Evolutionary conservation across 2,329 filamentous ascomycete species (phyloP).

Genomic region (Capronia epimyces): DNA sequence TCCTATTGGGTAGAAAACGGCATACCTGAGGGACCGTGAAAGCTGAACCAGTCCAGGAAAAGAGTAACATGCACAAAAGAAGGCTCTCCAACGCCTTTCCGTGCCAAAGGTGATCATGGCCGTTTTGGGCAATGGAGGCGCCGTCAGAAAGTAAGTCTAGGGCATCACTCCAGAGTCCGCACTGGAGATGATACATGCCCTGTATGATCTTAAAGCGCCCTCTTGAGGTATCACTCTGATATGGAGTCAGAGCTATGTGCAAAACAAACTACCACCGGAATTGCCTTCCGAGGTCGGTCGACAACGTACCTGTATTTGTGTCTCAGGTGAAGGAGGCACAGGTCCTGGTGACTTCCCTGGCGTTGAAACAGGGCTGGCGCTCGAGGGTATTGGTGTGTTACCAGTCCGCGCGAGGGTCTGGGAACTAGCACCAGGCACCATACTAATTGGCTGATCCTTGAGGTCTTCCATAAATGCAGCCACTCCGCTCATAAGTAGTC

Average conservation of each 20-base stretch:
- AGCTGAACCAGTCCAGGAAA: conserved; percentile 76
- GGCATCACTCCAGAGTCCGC: conserved; percentile 85
- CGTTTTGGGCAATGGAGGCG: conserved; percentile 66
- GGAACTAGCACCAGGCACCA: conserved; percentile 17
- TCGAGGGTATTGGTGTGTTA: conserved; percentile 4
- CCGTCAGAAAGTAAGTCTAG: conserved; percentile 77
- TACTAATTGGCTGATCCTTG: conserved; percentile 20
- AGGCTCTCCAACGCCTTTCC: conserved; percentile 90
- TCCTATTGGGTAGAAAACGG: conserved; percentile 20
- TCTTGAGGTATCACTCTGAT: conserved; percentile 20
- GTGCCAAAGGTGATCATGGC: conserved; percentile 95
- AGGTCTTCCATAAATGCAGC: conserved; percentile 9
- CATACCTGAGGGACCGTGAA: conserved; percentile 46
- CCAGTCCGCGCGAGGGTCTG: conserved; percentile 5
- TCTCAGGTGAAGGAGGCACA: conserved; percentile 4
- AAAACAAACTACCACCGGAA: neutral
- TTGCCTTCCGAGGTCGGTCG: neutral
- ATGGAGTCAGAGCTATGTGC: neutral
- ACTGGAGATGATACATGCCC: conserved; percentile 53
- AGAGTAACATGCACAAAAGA: conserved; percentile 71
- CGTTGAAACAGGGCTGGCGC: conserved; percentile 9
- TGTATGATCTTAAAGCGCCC: conserved; percentile 23
- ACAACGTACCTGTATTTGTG: conserved; percentile 10
- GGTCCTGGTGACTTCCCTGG: conserved; percentile 10
- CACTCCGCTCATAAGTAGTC: neutral